Conservation (phyloP, 768 basidiomycete genomes). For the Agaricus sinodeliciosus region DNA sequence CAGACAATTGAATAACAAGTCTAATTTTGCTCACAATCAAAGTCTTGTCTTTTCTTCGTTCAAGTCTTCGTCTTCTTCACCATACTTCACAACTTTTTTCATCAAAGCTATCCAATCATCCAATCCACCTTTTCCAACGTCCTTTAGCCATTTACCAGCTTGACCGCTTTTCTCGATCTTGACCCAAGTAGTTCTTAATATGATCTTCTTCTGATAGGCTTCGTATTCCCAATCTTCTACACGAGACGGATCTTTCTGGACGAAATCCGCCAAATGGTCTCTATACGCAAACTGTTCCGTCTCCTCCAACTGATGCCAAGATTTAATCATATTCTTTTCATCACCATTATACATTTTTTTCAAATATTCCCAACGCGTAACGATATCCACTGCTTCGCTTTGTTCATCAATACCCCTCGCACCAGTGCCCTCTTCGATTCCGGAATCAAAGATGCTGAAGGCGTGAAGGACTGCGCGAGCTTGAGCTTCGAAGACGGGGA, state of each 20-base stretch:
- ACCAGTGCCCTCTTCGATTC: neutral
- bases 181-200: slow-evolving; percentile 52
- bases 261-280: slow-evolving; percentile 48
- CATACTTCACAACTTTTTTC: slow-evolving; percentile 25
- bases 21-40: neutral
- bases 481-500: slow-evolving; percentile 78
- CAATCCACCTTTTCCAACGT: slow-evolving; percentile 51
- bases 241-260: slow-evolving; percentile 23
- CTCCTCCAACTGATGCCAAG: slow-evolving; percentile 47
- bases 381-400: slow-evolving; percentile 40
- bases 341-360: slow-evolving; percentile 8
- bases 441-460: slow-evolving; percentile 42
- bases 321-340: slow-evolving; percentile 34
- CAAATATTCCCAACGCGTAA: slow-evolving; percentile 42
- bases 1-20: too few species aligned
- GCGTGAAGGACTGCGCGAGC: slow-evolving; percentile 53
- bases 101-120: slow-evolving; percentile 57
- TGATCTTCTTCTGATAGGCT: slow-evolving; percentile 39
- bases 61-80: slow-evolving; percentile 15
- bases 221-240: slow-evolving; percentile 55
- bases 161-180: slow-evolving; percentile 49
- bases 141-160: slow-evolving; percentile 53
- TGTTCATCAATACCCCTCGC: slow-evolving; percentile 1
- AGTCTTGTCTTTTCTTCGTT: slow-evolving; percentile 10
- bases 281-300: slow-evolving; percentile 65